phyloP scores from a whole-genome alignment of 441 rosid genomes.

The Populus hybrid region DNA sequence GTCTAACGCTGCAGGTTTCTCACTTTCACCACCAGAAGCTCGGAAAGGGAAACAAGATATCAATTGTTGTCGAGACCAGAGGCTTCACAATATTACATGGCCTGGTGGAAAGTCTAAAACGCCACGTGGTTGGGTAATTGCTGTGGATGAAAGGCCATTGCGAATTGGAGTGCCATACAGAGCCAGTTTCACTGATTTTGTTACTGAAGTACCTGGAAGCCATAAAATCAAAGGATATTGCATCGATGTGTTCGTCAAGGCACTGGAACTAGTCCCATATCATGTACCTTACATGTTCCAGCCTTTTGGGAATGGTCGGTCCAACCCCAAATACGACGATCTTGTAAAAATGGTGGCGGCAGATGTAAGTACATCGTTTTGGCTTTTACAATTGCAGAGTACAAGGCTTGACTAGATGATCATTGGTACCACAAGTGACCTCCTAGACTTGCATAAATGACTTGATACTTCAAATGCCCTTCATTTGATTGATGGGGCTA shows the following conservation, averaged over 20 bases:
- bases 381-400: background rate
- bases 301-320: constrained; percentile 66
- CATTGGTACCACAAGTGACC: no score
- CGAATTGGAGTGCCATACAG: constrained; percentile 75
- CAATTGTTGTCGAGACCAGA: constrained; percentile 34
- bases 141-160: constrained; percentile 55
- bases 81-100: constrained; percentile 65
- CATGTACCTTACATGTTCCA: constrained; percentile 58
- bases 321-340: constrained; percentile 61
- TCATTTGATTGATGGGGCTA: background rate
- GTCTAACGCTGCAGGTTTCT: constrained; percentile 53
- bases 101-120: constrained; percentile 64
- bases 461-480: no score
- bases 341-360: constrained; percentile 47
- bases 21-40: constrained; percentile 46
- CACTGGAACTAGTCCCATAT: constrained; percentile 63
- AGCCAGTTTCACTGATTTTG: constrained; percentile 74
- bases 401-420: background rate
- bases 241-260: constrained; percentile 71
- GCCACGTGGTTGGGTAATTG: constrained; percentile 90
- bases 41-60: constrained; percentile 21
- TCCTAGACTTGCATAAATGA: no score
- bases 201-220: constrained; percentile 41
- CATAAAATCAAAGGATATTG: constrained; percentile 64
- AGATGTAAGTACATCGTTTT: constrained; percentile 50